Conservation (phyloP, 2,329 filamentous ascomycete genomes). For the Aspergillus udagawae region DNA sequence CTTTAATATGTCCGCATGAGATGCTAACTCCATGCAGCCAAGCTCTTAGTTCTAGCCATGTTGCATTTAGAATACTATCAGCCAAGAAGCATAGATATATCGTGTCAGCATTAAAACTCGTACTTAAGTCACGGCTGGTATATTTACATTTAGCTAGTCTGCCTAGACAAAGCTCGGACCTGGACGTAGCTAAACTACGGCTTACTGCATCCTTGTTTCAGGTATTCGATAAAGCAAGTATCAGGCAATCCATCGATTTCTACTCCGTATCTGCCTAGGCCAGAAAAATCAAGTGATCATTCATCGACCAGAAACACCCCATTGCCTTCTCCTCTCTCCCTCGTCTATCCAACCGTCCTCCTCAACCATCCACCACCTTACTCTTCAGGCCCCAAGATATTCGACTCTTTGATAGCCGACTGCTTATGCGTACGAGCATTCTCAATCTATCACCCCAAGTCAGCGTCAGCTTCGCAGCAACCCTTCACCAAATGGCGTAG, state of each 20-base stretch:
- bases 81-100: neutral
- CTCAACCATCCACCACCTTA: neutral
- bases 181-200: neutral
- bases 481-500: neutral
- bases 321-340: neutral
- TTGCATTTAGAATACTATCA: neutral
- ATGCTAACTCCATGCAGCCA: neutral
- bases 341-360: neutral
- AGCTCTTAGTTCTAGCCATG: neutral
- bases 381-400: conserved; percentile 25
- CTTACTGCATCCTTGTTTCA: neutral
- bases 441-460: conserved; percentile 17
- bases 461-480: conserved; percentile 1
- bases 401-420: conserved; percentile 27
- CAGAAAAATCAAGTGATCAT: neutral
- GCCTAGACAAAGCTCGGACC: neutral
- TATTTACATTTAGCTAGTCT: neutral
- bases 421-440: conserved; percentile 24
- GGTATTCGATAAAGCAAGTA: neutral
- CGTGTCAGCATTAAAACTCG: no score
- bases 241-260: neutral
- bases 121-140: no score
- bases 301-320: neutral
- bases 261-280: neutral
- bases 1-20: neutral